Evolutionary conservation across 768 basidiomycete species (phyloP).

Genomic region (Auriscalpium vulgare): DNA sequence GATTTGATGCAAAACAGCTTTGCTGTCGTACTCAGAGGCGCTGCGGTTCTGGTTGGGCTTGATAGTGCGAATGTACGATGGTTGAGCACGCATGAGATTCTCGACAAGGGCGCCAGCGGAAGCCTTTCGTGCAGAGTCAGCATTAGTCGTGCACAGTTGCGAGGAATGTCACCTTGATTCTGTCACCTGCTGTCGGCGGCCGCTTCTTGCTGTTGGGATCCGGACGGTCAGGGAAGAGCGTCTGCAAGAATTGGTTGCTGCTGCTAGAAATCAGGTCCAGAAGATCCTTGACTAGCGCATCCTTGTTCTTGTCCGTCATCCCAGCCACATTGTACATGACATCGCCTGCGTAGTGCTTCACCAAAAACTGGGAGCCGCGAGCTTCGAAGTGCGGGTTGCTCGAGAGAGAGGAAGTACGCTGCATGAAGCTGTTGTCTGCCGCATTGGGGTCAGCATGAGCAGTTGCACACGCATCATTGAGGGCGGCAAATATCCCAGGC

Average conservation of each 20-base stretch:
- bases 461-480: conserved; percentile 98
- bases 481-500: conserved; percentile 93
- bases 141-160: not conserved
- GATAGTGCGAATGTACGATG: conserved; percentile 98
- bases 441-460: conserved; percentile 96
- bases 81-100: conserved; percentile 95
- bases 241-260: conserved; percentile 78
- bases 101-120: conserved; percentile 97
- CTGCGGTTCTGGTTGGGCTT: conserved; percentile 98
- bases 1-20: conserved; percentile 96
- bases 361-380: conserved; percentile 88
- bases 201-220: conserved; percentile 97
- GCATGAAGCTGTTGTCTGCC: conserved; percentile 94
- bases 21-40: conserved; percentile 83
- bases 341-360: conserved; percentile 96
- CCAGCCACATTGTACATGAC: conserved; percentile 96
- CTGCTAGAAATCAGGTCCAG: conserved; percentile 81
- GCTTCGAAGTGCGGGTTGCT: conserved; percentile 92
- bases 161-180: conserved; percentile 68
- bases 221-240: conserved; percentile 86
- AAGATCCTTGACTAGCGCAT: conserved; percentile 89
- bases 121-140: conserved; percentile 31
- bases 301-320: conserved; percentile 99
- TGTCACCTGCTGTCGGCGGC: conserved; percentile 95
- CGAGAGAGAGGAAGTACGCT: conserved; percentile 74